Conservation (phyloP, 2,329 filamentous ascomycete species). For the Ophiocordyceps robertsii region DNA sequence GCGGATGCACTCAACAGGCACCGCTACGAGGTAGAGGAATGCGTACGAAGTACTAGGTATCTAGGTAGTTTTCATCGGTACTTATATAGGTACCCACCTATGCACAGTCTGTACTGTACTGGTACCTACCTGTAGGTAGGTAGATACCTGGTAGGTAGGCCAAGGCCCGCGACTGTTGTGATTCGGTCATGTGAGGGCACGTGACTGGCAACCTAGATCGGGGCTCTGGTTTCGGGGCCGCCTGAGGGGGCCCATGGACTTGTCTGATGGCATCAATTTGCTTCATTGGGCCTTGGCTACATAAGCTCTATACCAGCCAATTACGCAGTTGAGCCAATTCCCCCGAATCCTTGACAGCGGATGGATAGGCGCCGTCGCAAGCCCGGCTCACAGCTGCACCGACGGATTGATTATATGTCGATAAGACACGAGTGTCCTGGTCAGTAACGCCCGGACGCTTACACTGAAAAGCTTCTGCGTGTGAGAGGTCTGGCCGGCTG, state of each 20-base stretch:
- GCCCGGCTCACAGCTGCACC: conserved; percentile 1
- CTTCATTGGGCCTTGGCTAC: conserved; percentile 9
- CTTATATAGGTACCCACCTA: no score
- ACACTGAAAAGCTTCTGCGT: conserved; percentile 2
- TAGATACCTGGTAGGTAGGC: no score
- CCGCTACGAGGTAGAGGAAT: no score
- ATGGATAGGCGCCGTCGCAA: conserved; percentile 1
- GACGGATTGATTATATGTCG: conserved; percentile 1
- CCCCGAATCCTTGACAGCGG: conserved; percentile 1
- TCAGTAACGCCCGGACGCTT: conserved; percentile 7
- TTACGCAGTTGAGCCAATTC: conserved; percentile 3
- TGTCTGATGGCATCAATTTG: conserved; percentile 10
- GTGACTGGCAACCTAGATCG: conserved; percentile 7
- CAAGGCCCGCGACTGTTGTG: neutral
- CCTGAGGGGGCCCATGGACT: conserved; percentile 10
- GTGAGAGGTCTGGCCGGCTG: conserved; percentile 2
- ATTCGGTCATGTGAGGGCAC: conserved; percentile 7
- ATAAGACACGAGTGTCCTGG: conserved; percentile 3
- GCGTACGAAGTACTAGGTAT: no score
- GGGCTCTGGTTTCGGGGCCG: neutral
- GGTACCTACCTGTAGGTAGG: no score
- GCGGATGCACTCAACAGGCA: no score
- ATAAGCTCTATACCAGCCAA: conserved; percentile 6
- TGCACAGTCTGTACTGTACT: no score
- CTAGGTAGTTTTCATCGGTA: no score